Evolutionary conservation across 2,329 filamentous ascomycete genomes (phyloP).

Genomic region (Ascochyta viciae-villosae): DNA sequence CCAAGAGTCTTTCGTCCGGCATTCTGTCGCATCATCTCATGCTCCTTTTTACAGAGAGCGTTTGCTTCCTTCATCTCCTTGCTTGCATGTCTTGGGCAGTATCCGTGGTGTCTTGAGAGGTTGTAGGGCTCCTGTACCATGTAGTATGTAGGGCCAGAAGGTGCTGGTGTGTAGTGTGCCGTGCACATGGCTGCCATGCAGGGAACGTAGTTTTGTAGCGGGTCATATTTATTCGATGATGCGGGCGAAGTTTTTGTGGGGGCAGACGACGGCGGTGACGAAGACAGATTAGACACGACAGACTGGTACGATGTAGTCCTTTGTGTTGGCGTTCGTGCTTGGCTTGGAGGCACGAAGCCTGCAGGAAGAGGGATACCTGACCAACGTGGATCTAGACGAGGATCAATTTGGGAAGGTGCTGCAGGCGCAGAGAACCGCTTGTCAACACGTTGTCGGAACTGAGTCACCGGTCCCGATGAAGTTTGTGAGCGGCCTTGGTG

Average conservation of each 20-base stretch:
- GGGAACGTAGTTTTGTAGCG: constrained; percentile 41
- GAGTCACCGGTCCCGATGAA: constrained; percentile 10
- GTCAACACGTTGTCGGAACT: constrained; percentile 12
- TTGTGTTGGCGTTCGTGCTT: constrained; percentile 16
- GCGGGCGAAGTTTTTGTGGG: constrained; percentile 10
- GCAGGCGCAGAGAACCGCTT: constrained; percentile 27
- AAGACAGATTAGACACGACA: constrained; percentile 20
- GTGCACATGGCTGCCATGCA: constrained; percentile 35
- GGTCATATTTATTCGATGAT: constrained; percentile 35
- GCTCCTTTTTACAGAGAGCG: constrained; percentile 32
- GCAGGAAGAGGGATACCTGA: constrained; percentile 25
- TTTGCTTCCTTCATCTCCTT: constrained; percentile 38
- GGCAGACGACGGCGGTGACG: constrained; percentile 27
- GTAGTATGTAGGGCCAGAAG: constrained; percentile 39
- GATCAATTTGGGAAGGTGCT: constrained; percentile 9
- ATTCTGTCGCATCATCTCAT: constrained; percentile 41
- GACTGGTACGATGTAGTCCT: constrained; percentile 33
- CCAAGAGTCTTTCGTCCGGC: constrained; percentile 43
- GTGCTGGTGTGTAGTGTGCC: constrained; percentile 32
- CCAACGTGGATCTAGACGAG: constrained; percentile 25
- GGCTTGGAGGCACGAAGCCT: constrained; percentile 22
- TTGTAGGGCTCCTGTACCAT: constrained; percentile 37
- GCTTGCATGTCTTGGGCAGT: constrained; percentile 38
- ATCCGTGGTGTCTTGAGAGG: constrained; percentile 33
- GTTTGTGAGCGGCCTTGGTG: constrained; percentile 6